Conservation (phyloP, 208 protist species). For the Acanthamoeba polyphaga region DNA sequence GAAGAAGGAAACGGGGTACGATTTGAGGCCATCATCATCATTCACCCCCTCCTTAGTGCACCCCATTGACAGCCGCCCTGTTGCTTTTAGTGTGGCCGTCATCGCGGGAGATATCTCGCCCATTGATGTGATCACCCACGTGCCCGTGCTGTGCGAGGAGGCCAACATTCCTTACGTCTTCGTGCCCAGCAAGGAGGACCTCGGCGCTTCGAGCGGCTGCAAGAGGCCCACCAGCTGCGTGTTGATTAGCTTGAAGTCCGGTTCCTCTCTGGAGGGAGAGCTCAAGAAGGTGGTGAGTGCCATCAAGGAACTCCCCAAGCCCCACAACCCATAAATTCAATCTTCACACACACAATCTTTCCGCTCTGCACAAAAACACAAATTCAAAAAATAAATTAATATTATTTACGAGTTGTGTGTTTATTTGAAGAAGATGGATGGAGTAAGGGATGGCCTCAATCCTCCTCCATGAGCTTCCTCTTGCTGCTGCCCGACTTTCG, state of each 20-base stretch:
- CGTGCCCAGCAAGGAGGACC: constrained; percentile 91
- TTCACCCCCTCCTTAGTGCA: neutral
- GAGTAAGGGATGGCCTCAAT: neutral
- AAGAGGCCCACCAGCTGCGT: constrained; percentile 90
- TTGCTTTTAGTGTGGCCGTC: constrained; percentile 84
- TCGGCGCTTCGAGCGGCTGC: constrained; percentile 88
- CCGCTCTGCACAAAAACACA: neutral
- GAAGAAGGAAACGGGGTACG: constrained; percentile 84
- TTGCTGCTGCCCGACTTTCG: constrained; percentile 20
- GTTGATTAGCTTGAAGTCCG: constrained; percentile 79
- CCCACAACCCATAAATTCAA: neutral
- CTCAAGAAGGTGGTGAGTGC: constrained; percentile 28
- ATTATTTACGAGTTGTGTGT: neutral
- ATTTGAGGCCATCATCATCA: neutral
- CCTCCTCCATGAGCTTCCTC: neutral
- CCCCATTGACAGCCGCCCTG: neutral
- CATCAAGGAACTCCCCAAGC: constrained; percentile 43
- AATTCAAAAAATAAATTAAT: neutral
- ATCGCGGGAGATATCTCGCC: constrained; percentile 93
- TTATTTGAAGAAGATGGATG: neutral
- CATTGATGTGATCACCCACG: constrained; percentile 92
- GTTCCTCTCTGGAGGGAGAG: neutral
- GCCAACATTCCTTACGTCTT: constrained; percentile 89
- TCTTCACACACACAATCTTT: neutral
- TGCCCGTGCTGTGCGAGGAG: constrained; percentile 91